Base-by-base conservation (phyloP, 2,329 filamentous ascomycete species). In the Beauveria caledonica region DNA sequence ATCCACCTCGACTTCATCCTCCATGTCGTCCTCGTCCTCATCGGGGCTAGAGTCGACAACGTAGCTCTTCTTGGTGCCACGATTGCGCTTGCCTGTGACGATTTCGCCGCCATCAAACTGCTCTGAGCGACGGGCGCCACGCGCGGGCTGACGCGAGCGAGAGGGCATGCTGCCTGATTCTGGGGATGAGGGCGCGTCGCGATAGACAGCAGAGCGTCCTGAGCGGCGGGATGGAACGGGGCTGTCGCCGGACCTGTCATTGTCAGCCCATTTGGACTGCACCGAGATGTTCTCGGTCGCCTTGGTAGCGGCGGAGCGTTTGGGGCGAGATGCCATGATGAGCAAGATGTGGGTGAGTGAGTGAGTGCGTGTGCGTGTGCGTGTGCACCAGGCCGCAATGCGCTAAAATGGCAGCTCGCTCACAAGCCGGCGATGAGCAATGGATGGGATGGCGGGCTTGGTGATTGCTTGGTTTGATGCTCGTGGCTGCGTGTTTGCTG, bases 61-160 rank as follows among this genome's bases (percentile, higher is more conserved):
- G 59, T 85, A 85, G 65, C 78, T 84, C 72, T 84, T 85, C 72
- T 83, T 82, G 19, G 76, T 77, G 6, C 78, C 80, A 9, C 81
- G 77, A 61, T 80, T 82, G 53, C 82, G 76, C 66, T 80, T 81
- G 42, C 78, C 77, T 27, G 76, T 72, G 19, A 80, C 69, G 53
- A 81, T 79, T 65, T 80, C 77, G 33, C 77, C 76, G 25, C 75
- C 76, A 25, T 72, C 72, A 57, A 78, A 78, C 49, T 68, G 68
- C 23, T 76, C 74, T 42, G 72, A 68, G 53, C 69, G 70, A 50
- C 73, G 72, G 48, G 70, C 66, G 52, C 71, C 73, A 77, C 80
- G 63, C 80, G 79, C 58, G 79, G 74, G 69, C 78, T 83, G 68
- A 50, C 60, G 60, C 33, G 42, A 61, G 49, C 39, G 61, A 5